Base-by-base conservation (phyloP, 495 filamentous ascomycete genomes). In the Hamigera avellanea region DNA sequence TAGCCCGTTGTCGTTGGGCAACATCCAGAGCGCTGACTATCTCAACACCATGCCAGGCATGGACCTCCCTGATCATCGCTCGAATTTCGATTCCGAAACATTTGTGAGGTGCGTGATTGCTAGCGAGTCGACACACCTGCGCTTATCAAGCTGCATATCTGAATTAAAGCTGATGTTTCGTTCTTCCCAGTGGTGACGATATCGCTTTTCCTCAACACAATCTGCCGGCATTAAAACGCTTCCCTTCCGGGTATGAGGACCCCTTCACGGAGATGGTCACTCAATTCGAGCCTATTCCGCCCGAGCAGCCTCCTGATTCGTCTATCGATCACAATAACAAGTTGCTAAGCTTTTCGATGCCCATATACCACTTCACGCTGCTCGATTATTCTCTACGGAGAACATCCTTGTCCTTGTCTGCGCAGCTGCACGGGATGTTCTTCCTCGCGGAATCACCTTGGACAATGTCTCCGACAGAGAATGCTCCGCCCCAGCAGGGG, bases 371-470 rank as follows among this genome's bases (percentile, higher is more conserved):
- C 44, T 84, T 80, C 30, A 74, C 73, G 1, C 61, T 85, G 8
- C 64, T 86, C 23, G 80, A 86, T 46, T 81, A 75, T 63, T 69
- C 73, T 42, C 66, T 74, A 54, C 69, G 74, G 35, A 56, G 73
- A 49, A 62, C 69, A 6, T 66, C 64, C 5, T 53, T 86, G 15
- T 70, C 72, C 21, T 76, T 93, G 52, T 74, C 80, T 7, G 86
- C 85, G 29, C 87, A 93, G 56, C 61, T 95, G 19, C 84, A 91
- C 51, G 87, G 87, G 62, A 93, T 93, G 85, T 95, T 95, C 63
- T 93, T 91, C 49, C 73, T 95, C 5, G 86, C 87, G 33, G 87
- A 95, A 62, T 62, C 87, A 42, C 80, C 84, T 10, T 74, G 72
- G 57, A 74, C 83, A 16, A 70, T 72, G 26, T 66, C 72, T 19